phyloP scores from a whole-genome alignment of 371 early-diverging fungal genomes.

The Mortierella sp. region DNA sequence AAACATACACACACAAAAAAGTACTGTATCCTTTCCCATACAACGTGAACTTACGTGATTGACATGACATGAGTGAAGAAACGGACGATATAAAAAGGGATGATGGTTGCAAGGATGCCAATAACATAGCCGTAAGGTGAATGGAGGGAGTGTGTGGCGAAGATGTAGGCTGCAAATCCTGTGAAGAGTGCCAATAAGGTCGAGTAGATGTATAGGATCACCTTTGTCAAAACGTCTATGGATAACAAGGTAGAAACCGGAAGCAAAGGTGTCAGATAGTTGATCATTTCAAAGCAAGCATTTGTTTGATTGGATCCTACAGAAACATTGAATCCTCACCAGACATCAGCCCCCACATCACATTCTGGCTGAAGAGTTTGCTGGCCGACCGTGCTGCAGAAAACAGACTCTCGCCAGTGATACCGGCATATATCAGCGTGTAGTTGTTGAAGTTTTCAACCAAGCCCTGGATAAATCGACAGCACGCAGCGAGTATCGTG shows the following conservation, averaged over 20 bases:
- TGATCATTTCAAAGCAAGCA: not conserved
- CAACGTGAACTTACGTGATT: conserved; percentile 74
- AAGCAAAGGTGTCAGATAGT: not conserved
- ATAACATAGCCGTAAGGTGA: conserved; percentile 78
- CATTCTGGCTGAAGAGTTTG: conserved; percentile 78
- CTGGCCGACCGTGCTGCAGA: conserved; percentile 70
- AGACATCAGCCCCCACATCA: conserved; percentile 72
- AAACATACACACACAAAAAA: not conserved
- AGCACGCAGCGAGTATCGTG: conserved; percentile 27
- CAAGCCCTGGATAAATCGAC: conserved; percentile 57
- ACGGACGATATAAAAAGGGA: conserved; percentile 74
- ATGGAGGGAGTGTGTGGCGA: conserved; percentile 68
- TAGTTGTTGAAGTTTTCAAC: conserved; percentile 75
- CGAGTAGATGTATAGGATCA: conserved; percentile 65
- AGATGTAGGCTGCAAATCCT: conserved; percentile 73
- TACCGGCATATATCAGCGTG: conserved; percentile 75
- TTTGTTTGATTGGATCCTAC: not conserved
- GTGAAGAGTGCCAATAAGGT: conserved; percentile 64
- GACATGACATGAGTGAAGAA: conserved; percentile 78
- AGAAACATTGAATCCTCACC: conserved; percentile 46
- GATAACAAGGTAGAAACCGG: not conserved
- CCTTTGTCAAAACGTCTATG: conserved; percentile 64
- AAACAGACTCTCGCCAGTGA: conserved; percentile 74
- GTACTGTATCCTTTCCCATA: not conserved
- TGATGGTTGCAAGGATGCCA: conserved; percentile 68